These are phyloP conservation scores for Ceratobasidium sp. DNA, from an alignment of 1,284 basidiomycete genomes.

Conservation along the genomic window DNA sequence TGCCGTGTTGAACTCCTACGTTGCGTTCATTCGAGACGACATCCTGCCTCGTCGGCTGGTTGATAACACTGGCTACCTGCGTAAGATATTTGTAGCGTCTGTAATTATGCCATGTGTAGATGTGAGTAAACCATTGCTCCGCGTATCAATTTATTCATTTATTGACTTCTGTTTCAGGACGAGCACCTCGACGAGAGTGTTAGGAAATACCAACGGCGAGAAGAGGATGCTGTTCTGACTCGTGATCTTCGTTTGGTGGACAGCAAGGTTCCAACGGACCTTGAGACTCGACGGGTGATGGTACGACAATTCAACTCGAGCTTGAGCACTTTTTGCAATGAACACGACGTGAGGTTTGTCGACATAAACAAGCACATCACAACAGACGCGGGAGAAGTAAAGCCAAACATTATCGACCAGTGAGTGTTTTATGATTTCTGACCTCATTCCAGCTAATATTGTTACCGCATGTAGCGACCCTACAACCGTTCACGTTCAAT, in stretches of 20 bases:
- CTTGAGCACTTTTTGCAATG: slow-evolving; percentile 29
- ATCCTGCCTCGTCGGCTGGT: slow-evolving; percentile 28
- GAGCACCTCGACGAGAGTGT: slow-evolving; percentile 38
- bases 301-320: slow-evolving; percentile 26
- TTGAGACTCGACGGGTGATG: slow-evolving; percentile 33
- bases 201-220: slow-evolving; percentile 34
- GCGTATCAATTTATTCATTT: no score
- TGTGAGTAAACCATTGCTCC: neutral
- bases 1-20: slow-evolving; percentile 35
- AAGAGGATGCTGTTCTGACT: slow-evolving; percentile 34
- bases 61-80: slow-evolving; percentile 35
- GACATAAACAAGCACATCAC: slow-evolving; percentile 38
- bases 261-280: slow-evolving; percentile 35
- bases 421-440: neutral
- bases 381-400: slow-evolving; percentile 27
- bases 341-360: slow-evolving; percentile 36
- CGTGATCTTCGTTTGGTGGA: slow-evolving; percentile 39
- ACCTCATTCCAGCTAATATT: neutral
- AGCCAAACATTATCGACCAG: slow-evolving; percentile 35
- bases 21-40: slow-evolving; percentile 33
- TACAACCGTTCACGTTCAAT: slow-evolving; percentile 33
- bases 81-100: slow-evolving; percentile 41
- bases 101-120: slow-evolving; percentile 40
- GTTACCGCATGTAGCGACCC: slow-evolving; percentile 29
- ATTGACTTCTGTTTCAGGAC: slow-evolving; percentile 5